Percentiles rank a stretch among this genome's conserved stretches.
These are phyloP conservation scores for Neurospora pannonica DNA, from an alignment of 495 filamentous ascomycete species.

Conservation along the genomic window DNA sequence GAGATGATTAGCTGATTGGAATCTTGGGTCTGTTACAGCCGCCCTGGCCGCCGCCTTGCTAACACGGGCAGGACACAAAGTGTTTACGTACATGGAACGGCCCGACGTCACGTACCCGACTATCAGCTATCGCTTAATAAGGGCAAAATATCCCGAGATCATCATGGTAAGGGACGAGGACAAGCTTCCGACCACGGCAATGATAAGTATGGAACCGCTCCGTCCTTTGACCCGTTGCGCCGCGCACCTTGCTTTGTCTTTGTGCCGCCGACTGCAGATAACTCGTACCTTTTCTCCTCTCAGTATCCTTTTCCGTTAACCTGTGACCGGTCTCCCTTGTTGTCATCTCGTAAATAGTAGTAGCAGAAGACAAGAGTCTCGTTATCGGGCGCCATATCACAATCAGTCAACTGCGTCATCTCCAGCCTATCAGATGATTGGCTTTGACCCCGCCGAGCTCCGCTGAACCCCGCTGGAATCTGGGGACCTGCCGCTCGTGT, in stretches of 20 bases:
- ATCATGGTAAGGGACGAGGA: background rate
- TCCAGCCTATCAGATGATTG: background rate
- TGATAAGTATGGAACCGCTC: background rate
- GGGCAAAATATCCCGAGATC: background rate
- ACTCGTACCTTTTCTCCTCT: background rate
- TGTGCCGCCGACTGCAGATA: background rate
- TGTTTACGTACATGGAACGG: background rate
- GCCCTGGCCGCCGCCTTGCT: background rate
- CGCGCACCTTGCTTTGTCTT: background rate
- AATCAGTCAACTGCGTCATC: background rate
- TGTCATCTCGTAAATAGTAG: background rate
- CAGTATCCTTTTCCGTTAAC: background rate
- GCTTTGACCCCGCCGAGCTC: background rate
- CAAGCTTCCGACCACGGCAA: background rate
- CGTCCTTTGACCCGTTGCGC: background rate
- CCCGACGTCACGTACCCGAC: background rate
- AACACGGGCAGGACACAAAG: background rate
- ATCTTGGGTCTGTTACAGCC: background rate
- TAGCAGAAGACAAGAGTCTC: background rate
- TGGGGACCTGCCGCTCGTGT: background rate
- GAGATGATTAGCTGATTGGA: background rate
- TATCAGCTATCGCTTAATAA: background rate
- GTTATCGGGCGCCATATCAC: background rate
- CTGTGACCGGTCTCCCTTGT: background rate
- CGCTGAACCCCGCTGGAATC: background rate